phyloP scores from a whole-genome alignment of 768 basidiomycete species.

The Collybia sordida region DNA sequence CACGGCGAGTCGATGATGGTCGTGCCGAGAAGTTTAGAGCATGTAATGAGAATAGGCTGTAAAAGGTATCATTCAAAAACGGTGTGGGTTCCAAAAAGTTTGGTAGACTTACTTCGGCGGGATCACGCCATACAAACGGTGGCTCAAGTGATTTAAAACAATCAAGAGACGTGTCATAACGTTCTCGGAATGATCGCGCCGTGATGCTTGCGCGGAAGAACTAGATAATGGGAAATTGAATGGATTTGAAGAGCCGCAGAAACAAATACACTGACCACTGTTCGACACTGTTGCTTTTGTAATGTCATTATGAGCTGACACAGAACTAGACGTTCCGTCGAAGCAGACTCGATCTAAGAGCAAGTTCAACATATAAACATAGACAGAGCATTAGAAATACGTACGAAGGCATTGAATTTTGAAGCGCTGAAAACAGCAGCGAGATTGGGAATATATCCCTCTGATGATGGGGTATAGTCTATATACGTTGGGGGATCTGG shows the following conservation, averaged over 20 bases:
- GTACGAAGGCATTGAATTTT: constrained; percentile 28
- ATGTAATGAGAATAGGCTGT: constrained; percentile 28
- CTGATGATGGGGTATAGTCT: not conserved
- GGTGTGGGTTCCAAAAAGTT: not conserved
- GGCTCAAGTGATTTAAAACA: constrained; percentile 32
- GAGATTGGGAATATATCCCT: not conserved
- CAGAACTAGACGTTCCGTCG: constrained; percentile 8
- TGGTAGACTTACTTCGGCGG: constrained; percentile 41
- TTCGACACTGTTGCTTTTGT: constrained; percentile 37
- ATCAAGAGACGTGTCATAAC: constrained; percentile 32
- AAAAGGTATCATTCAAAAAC: not conserved
- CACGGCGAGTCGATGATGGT: constrained; percentile 41
- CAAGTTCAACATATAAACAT: not conserved
- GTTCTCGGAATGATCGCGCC: constrained; percentile 35
- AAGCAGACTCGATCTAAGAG: constrained; percentile 19
- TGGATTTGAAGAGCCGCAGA: constrained; percentile 5
- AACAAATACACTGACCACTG: constrained; percentile 30
- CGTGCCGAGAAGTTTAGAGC: constrained; percentile 23
- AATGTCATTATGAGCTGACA: constrained; percentile 22
- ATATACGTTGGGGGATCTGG: too few relatives aligned
- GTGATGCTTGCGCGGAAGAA: constrained; percentile 36
- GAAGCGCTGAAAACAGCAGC: constrained; percentile 29
- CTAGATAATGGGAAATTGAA: constrained; percentile 22
- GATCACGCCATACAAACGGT: constrained; percentile 49
- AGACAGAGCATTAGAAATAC: constrained; percentile 2